These are phyloP conservation scores for Caryopteris hybrid DNA, from an alignment of 305 asterid species.

Conservation along the genomic window DNA sequence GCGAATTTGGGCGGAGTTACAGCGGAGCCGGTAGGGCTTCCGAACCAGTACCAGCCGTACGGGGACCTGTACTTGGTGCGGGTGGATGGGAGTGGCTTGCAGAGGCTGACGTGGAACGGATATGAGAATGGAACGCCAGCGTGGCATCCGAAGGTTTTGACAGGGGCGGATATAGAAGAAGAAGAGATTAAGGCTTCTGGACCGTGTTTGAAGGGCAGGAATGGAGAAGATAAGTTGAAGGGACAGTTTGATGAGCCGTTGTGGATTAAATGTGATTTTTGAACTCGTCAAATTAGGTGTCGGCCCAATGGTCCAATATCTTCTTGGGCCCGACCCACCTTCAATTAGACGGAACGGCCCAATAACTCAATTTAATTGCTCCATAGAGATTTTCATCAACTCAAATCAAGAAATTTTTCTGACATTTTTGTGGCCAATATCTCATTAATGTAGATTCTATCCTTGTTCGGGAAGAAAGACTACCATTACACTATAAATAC, in stretches of 20 bases:
- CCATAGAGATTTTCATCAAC: no score
- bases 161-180: no score
- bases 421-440: no score
- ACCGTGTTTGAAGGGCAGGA: constrained; percentile 13
- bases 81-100: constrained; percentile 69
- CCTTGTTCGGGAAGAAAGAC: no score
- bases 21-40: constrained; percentile 71
- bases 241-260: constrained; percentile 62
- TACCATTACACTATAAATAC: no score
- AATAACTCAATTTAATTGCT: no score
- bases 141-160: constrained; percentile 44
- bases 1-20: constrained; percentile 71
- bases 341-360: no score
- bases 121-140: constrained; percentile 81
- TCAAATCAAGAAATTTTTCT: no score
- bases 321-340: no score
- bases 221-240: constrained; percentile 34
- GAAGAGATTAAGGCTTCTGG: constrained; percentile 14
- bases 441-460: no score
- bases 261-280: constrained; percentile 57
- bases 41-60: constrained; percentile 85
- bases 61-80: constrained; percentile 67
- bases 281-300: no score
- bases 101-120: constrained; percentile 66
- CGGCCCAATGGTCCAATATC: no score